Conservation (phyloP, 164 flowering plant species). For the Berberis vulgaris region DNA sequence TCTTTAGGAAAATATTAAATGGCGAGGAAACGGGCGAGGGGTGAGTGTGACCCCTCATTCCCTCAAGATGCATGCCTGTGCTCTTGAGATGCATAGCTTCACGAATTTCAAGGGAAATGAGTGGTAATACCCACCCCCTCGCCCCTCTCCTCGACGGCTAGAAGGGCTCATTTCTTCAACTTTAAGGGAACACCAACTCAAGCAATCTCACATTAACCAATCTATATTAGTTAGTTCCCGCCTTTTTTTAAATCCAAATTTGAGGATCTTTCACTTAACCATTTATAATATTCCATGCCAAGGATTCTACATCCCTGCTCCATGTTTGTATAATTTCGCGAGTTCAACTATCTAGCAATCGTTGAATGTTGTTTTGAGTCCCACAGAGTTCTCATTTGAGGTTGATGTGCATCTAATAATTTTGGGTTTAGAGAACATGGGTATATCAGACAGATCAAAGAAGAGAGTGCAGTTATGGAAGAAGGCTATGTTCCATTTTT, state of each 20-base stretch:
- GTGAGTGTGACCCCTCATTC: too few relatives aligned
- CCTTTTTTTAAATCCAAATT: not conserved
- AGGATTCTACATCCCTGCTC: not conserved
- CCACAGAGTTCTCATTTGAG: not conserved
- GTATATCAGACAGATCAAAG: slow-evolving; percentile 62
- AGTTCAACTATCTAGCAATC: not conserved
- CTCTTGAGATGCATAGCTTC: too few relatives aligned
- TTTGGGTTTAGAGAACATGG: slow-evolving; percentile 23
- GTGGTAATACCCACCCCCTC: too few relatives aligned
- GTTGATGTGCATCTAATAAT: not conserved
- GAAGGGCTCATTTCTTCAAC: not conserved
- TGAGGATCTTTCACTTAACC: not conserved
- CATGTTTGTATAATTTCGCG: not conserved
- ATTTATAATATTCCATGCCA: not conserved
- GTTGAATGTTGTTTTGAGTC: not conserved
- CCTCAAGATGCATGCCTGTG: too few relatives aligned
- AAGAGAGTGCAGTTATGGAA: slow-evolving; percentile 73
- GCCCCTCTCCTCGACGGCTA: too few relatives aligned
- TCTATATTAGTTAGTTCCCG: not conserved
- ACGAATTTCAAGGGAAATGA: too few relatives aligned
- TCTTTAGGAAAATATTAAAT: too few relatives aligned
- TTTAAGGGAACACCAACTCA: not conserved
- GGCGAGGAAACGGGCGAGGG: too few relatives aligned
- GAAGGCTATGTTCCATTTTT: slow-evolving; percentile 71
- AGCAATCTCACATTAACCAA: not conserved